Evolutionary conservation across 495 filamentous ascomycete genomes (phyloP), one percentile per base, ranked within the genome.

Genomic region (Annulohypoxylon stygium): DNA sequence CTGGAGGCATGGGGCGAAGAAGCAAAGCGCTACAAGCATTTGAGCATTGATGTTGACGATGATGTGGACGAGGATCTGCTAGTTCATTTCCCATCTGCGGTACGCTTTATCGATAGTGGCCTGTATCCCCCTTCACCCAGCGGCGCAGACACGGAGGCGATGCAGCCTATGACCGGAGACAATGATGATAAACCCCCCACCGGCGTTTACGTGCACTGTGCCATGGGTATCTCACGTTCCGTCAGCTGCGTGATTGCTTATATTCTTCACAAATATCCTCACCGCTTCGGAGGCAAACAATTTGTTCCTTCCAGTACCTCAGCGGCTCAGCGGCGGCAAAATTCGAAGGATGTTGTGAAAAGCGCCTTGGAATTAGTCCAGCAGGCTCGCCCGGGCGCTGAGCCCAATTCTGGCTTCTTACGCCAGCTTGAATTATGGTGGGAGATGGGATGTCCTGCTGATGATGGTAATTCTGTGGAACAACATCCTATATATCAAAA

Each of bases 191-290:
- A 25, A 26, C 54, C 39, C 26, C 62, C 76, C 34, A 77, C 78
- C n/a, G 82, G 78, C 20, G 81, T 86, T 50, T 81, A 83, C 47
- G 84, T 84, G 67, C 81, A 82, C 81, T 98, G 96, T 87, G 95
- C 93, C 34, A 97, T 97, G 93, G 96, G 96, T 36, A 95, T 95
- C 82, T 97, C 94, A 59, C 93, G 96, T 57, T 98, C 95, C 23
- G 91, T 94, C 69, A 90, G 94, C 50, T 86, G 94, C 71, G 86
- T 94, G 69, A 86, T 96, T 61, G 94, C 97, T 75, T 97, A 93
- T 81, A 83, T 98, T 60, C 91, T 97, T 76, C 89, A 91, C 82
- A 86, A 86, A 61, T 79, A 85, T 59, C 81, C 84, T 23, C 77
- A 83, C 37, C 82, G 83, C 54, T 86, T 84, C 60, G 75, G 77